phyloP scores from a whole-genome alignment of 768 basidiomycete species.

The Cystofilobasidium ferigula region DNA sequence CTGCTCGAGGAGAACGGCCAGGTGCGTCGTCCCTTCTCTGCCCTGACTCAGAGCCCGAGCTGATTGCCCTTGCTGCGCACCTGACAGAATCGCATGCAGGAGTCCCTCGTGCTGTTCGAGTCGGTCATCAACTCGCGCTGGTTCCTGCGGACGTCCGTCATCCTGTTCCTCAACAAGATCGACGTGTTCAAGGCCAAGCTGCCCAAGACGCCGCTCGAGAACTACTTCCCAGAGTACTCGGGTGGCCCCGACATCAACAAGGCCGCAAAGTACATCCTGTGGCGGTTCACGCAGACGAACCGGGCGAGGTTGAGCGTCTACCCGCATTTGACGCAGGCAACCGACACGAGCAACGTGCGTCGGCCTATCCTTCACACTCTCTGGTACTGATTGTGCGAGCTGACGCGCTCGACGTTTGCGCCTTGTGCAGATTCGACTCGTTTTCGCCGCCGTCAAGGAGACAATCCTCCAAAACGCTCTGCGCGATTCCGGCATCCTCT shows the following conservation, averaged over 20 bases:
- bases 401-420: background rate
- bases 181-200: conserved; percentile 64
- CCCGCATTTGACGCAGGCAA: conserved; percentile 24
- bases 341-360: conserved; percentile 23
- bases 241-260: conserved; percentile 27
- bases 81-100: conserved; percentile 88
- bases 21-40: conserved; percentile 20
- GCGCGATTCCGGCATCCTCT: conserved; percentile 48
- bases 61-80: conserved; percentile 45
- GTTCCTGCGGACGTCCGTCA: conserved; percentile 93
- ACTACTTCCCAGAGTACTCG: conserved; percentile 74
- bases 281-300: conserved; percentile 14
- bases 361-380: background rate
- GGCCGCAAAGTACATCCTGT: conserved; percentile 14
- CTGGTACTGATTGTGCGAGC: background rate
- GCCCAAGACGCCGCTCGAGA: conserved; percentile 46
- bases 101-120: conserved; percentile 88
- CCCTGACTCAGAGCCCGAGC: background rate
- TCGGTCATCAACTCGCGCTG: conserved; percentile 95
- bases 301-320: conserved; percentile 34
- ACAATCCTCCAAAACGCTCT: conserved; percentile 84
- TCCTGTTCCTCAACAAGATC: conserved; percentile 81
- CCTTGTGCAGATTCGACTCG: conserved; percentile 46
- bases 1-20: conserved; percentile 53
- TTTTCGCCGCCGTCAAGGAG: conserved; percentile 82